phyloP scores from a whole-genome alignment of 306 rosid genomes.

The Albizia julibrissin region DNA sequence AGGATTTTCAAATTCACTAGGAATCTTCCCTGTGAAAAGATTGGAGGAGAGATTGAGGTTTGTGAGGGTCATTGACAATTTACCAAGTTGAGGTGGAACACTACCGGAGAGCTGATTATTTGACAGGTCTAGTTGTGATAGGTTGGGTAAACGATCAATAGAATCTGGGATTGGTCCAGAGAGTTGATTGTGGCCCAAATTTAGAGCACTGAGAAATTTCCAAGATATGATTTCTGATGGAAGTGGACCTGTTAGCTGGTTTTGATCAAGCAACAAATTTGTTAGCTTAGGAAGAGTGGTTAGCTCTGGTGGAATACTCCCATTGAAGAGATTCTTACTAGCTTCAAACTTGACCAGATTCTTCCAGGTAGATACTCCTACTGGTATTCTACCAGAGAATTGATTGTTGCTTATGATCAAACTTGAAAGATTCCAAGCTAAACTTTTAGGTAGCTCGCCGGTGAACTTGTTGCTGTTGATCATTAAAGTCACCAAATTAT shows the following conservation, averaged over 20 bases:
- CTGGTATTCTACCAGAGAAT: constrained; percentile 46
- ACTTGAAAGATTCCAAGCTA: constrained; percentile 29
- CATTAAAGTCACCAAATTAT: constrained; percentile 16
- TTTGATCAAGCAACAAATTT: constrained; percentile 41
- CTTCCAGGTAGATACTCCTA: constrained; percentile 39
- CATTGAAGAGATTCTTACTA: constrained; percentile 47
- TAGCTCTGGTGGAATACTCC: constrained; percentile 48
- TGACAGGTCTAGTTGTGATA: constrained; percentile 48
- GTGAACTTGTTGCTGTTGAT: constrained; percentile 43
- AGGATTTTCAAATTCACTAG: constrained; percentile 41
- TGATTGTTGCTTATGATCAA: constrained; percentile 43
- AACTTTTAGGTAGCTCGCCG: constrained; percentile 47
- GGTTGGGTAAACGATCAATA: constrained; percentile 36
- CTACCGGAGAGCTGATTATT: constrained; percentile 54
- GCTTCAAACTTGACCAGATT: constrained; percentile 41
- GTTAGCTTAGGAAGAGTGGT: constrained; percentile 34
- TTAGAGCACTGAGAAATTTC: constrained; percentile 33
- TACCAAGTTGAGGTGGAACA: constrained; percentile 47
- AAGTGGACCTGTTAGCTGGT: constrained; percentile 40
- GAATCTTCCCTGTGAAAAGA: constrained; percentile 56
- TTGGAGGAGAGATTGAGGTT: constrained; percentile 51
- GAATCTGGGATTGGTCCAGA: constrained; percentile 42
- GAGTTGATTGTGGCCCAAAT: constrained; percentile 41
- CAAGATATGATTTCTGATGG: constrained; percentile 41
- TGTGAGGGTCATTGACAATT: constrained; percentile 12